Evolutionary conservation across 176 grass and related monocot genomes (phyloP), one percentile per base, ranked within the genome.

Genomic region (Cenchrus americanus): DNA sequence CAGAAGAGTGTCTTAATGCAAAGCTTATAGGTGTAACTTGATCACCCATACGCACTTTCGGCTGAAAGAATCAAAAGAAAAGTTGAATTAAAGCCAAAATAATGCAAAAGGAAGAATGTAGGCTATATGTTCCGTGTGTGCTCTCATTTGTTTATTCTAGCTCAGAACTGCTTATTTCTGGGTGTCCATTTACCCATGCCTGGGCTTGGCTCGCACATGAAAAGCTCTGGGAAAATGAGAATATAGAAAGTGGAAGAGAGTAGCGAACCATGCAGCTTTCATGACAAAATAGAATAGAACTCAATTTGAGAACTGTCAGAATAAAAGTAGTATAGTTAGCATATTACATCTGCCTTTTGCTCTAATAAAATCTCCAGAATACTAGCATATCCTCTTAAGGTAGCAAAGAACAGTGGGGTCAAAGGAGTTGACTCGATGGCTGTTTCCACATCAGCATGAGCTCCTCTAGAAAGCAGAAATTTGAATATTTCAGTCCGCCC

Each of bases 391-490:
- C 69, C 62, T 79, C 12, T 82, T 27, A 2, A 37, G 57, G 88
- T 68, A 48, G 88, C 71, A 64, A 83, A 2, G 43, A 54, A 12
- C 26, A 90, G 24, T 87, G 88, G 84, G 46, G 66, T 83, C 73
- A 85, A 40, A 37, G 23, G 5, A 26, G 3, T 0, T 79, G 75
- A 37, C 72, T 63, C 23, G 47, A 18, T 6, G 15, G 43, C 1
- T 82, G 84, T 57, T 64, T 66, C 47, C 55, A 51, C 55, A 83
- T 90, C 66, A 69, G 71, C 24, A 72, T 19, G 23, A 57, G 13
- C 85, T 84, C 89, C 89, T 87, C 73, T 84, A 80, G 89, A 86
- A 40, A 87, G 67, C 27, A 91, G 66, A 48, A 87, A 81, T 21
- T 82, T 64, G 37, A 27, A 15, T 73, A 78, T 70, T 82, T 87